Evolutionary conservation across 495 filamentous ascomycete species (phyloP), one percentile per base, ranked within the genome.

Genomic region (Neurospora sp.): DNA sequence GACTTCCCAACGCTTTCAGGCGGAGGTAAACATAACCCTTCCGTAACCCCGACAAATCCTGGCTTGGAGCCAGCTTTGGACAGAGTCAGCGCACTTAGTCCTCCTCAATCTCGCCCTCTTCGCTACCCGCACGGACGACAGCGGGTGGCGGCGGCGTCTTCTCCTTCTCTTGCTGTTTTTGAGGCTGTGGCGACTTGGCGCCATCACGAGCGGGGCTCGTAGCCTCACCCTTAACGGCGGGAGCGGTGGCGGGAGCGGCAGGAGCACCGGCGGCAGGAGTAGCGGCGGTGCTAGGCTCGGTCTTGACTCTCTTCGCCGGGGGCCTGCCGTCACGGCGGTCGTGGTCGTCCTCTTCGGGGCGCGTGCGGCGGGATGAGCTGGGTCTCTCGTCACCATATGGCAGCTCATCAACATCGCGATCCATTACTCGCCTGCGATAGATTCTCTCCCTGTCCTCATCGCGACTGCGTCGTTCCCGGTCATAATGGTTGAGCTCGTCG

Each of bases 101-200:
- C 83, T 98, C 96, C 79, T 97, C 96, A 75, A 99, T 97, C 84
- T 99, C 96, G 37, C 96, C 96, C 82, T 99, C 96, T 82, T 99
- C 96, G 76, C 96, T 98, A 41, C 96, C 96, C 45, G 90, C 92
- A 77, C 91, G 89, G 27, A 93, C 87, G 65, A 79, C 81, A 65
- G 53, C 53, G 6, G 53, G 27, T 2, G 87, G 87, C 73, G 87
- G 85, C 68, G 93, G 91, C 9, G 70, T 31, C 68, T 71, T 68
- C 73, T 93, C 88, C 72, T 94, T 91, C 53, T 61, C 53, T 35
- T 61, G 53, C 73, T 93, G 87, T 75, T 90, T 87, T 38, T 83
- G 83, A 31, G 82, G 82, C 81, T 86, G 71, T 83, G 84, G 79
- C 84, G 87, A 74, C 73, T 87, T 87, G n/a, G 87, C 79, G 76